Evolutionary conservation across 768 basidiomycete genomes (phyloP), one percentile per base, ranked within the genome.

Genomic region (Russula compacta): DNA sequence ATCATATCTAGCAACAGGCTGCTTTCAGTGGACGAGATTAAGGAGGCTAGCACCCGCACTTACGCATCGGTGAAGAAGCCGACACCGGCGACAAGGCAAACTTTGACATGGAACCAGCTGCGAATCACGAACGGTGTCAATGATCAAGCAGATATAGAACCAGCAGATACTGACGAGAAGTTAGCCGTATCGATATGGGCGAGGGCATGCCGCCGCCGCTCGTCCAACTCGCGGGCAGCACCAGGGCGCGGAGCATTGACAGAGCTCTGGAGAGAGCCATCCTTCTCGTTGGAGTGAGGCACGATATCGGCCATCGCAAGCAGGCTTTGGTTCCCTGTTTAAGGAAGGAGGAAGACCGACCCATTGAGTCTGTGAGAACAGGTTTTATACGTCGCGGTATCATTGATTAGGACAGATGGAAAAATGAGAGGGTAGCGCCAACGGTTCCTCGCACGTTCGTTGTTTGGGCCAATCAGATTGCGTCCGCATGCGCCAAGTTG

Each of bases 1-100:
- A 64, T 92, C 91, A 68, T 90, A 90, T 60, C 82, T 83, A 58
- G 17, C 9, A 35, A 33, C 15, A 19, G 24, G 35, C 7, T 7
- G 5, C 36, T 9, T 35, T 40, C 24, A 24, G n/a, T 21, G 32
- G 48, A 15, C 11, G n/a, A 43, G 8, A 6, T 36, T 24, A n/a
- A 48, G 11, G 9, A 21, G 3, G 14, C 0, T 3, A 4, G 4
- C 4, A 40, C 4, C 9, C 21, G 8, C 0, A 72, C 81, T 67
- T 66, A 84, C 81, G 86, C 84, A 74, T 90, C 92, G 52, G 92
- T 92, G 78, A 93, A 95, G 80, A 95, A 94, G 32, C 92, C 92
- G 10, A 87, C 87, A 67, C 92, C 90, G 2, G 89, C 77, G 43
- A 78, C 74, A 38, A 70, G 24, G 57, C 65, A 69, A 19, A 78